A percentile compares a stretch with the other conserved stretches of the same genome.
phyloP scores from a whole-genome alignment of 2,329 filamentous ascomycete species.

The Colletotrichum abscissum region DNA sequence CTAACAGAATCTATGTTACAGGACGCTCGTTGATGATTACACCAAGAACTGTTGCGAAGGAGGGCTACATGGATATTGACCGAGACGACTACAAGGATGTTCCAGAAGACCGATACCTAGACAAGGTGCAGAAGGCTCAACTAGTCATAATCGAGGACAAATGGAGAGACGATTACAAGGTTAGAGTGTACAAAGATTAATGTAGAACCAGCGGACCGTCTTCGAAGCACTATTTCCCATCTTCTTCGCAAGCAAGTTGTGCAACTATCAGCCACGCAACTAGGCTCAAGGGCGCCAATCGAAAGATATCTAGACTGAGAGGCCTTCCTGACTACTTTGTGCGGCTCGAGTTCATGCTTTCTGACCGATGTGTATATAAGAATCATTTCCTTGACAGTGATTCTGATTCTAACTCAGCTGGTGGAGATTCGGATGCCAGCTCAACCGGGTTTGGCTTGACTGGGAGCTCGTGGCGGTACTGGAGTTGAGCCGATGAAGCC shows the following conservation, averaged over 20 bases:
- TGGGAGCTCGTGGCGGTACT: not conserved
- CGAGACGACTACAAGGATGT: constrained; percentile 48
- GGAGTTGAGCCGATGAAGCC: not conserved
- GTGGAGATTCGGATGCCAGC: not conserved
- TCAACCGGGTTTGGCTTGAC: not conserved
- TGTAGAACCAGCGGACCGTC: not conserved
- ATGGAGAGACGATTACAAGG: constrained; percentile 41
- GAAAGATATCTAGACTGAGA: too few species aligned
- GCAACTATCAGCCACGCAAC: too few species aligned
- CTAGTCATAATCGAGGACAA: constrained; percentile 54
- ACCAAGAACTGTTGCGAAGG: constrained; percentile 48
- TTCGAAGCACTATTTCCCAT: too few species aligned
- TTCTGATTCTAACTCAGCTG: not conserved
- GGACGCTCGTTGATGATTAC: constrained; percentile 52
- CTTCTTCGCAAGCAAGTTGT: too few species aligned
- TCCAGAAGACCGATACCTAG: constrained; percentile 50
- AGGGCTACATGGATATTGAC: constrained; percentile 53
- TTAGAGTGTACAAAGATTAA: not conserved
- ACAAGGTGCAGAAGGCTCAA: constrained; percentile 50
- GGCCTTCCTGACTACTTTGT: too few species aligned
- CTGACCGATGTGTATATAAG: too few species aligned
- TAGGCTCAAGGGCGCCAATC: too few species aligned
- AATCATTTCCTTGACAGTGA: not conserved
- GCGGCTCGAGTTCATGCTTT: too few species aligned
- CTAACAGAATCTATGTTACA: not conserved